Evolutionary conservation across 345 rosid species (phyloP).

Genomic region (Theobroma cacao): DNA sequence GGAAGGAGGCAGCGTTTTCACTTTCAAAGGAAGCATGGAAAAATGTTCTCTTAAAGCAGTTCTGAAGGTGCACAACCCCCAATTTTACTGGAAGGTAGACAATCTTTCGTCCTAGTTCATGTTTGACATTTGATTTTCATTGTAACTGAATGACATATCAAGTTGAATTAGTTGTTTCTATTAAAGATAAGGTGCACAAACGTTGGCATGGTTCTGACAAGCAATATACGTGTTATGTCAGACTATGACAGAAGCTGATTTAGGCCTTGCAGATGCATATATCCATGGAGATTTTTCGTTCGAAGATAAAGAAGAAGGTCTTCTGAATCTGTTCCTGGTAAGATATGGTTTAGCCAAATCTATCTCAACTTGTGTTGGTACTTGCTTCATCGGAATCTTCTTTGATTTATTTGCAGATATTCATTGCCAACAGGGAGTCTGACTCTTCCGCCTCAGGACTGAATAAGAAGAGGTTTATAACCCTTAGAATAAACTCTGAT

Average conservation of each 20-base stretch:
- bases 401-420: background rate
- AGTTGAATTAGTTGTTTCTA: too few relatives aligned
- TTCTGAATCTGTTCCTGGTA: too few relatives aligned
- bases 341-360: background rate
- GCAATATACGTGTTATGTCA: constrained; percentile 13
- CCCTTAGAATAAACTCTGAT: background rate
- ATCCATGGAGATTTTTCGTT: too few relatives aligned
- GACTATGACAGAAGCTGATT: constrained; percentile 86
- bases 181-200: too few relatives aligned
- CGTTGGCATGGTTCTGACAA: too few relatives aligned
- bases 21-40: constrained; percentile 48
- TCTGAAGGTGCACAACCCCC: constrained; percentile 69
- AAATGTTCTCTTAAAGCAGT: constrained; percentile 41
- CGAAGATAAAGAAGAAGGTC: background rate
- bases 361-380: too few relatives aligned
- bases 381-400: background rate
- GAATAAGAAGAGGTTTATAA: constrained; percentile 50
- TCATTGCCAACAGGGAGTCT: background rate
- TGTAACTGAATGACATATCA: too few relatives aligned
- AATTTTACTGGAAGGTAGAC: too few relatives aligned
- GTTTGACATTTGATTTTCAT: too few relatives aligned
- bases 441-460: constrained; percentile 29
- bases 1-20: constrained; percentile 79
- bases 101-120: too few relatives aligned
- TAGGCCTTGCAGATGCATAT: constrained; percentile 59